Percentiles rank a stretch among this genome's conserved stretches.
Conservation (phyloP, 129 eudicot species). For the Flaveria sonorensis region DNA sequence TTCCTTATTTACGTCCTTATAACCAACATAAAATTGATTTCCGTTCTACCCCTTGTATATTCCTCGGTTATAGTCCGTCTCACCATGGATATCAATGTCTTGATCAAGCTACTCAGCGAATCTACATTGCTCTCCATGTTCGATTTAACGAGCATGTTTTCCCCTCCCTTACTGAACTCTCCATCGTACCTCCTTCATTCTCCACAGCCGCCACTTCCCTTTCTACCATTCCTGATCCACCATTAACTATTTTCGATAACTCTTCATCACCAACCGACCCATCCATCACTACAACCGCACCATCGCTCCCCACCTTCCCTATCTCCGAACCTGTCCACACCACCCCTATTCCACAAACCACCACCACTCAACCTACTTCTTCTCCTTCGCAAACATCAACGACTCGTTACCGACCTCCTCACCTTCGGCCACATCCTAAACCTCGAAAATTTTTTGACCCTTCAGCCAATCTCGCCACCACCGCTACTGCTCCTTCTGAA, state of each 20-base stretch:
- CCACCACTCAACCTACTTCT: background rate
- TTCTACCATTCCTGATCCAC: no score
- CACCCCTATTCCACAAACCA: no score
- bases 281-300: no score
- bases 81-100: background rate
- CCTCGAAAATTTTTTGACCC: background rate
- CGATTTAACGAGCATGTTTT: background rate
- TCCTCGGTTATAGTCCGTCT: background rate
- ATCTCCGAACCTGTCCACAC: no score
- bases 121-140: background rate
- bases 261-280: no score
- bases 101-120: background rate
- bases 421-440: background rate
- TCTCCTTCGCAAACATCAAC: no score
- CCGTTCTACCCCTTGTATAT: background rate
- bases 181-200: background rate
- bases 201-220: no score
- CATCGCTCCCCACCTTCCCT: no score
- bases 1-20: no score
- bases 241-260: no score
- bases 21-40: no score
- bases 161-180: background rate
- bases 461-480: background rate
- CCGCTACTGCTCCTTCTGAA: background rate
- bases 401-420: background rate